These are phyloP conservation scores for Aleurites moluccanus DNA, from an alignment of 441 rosid species.

Conservation along the genomic window DNA sequence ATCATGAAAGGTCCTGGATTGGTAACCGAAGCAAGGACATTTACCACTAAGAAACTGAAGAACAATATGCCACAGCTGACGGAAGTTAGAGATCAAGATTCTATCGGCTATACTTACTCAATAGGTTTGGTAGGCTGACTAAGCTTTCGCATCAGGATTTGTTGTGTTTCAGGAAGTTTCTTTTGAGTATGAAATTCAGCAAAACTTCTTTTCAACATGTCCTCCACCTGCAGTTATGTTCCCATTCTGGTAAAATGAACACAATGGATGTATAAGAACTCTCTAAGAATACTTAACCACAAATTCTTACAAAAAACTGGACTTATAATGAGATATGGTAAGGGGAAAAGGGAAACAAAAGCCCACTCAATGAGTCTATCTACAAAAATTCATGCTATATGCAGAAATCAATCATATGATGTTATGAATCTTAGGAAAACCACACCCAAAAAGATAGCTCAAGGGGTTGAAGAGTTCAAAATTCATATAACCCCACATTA, in stretches of 20 bases:
- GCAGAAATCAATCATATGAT: not conserved
- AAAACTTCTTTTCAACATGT: slow-evolving; percentile 98
- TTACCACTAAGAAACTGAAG: slow-evolving; percentile 2
- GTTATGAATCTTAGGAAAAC: too few species aligned
- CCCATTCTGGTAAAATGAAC: slow-evolving; percentile 19
- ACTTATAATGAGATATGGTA: not conserved
- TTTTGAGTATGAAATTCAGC: slow-evolving; percentile 97
- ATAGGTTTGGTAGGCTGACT: slow-evolving; percentile 66
- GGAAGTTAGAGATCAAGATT: slow-evolving; percentile 6
- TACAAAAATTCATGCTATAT: not conserved
- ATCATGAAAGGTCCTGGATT: slow-evolving; percentile 15
- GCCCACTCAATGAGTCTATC: not conserved
- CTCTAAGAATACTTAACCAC: not conserved
- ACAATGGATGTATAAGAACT: not conserved
- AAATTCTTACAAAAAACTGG: not conserved
- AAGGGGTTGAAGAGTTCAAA: too few species aligned
- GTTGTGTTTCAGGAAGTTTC: slow-evolving; percentile 86
- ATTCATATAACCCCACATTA: too few species aligned
- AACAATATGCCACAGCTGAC: not conserved
- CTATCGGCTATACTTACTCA: slow-evolving; percentile 57
- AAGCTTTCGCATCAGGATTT: slow-evolving; percentile 76
- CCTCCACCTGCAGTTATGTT: slow-evolving; percentile 74
- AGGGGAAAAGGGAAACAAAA: not conserved
- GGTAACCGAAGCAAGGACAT: not conserved
- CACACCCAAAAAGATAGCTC: too few species aligned